Base-by-base conservation (phyloP, 1,284 basidiomycete genomes). In the Takashimella tepidaria region DNA sequence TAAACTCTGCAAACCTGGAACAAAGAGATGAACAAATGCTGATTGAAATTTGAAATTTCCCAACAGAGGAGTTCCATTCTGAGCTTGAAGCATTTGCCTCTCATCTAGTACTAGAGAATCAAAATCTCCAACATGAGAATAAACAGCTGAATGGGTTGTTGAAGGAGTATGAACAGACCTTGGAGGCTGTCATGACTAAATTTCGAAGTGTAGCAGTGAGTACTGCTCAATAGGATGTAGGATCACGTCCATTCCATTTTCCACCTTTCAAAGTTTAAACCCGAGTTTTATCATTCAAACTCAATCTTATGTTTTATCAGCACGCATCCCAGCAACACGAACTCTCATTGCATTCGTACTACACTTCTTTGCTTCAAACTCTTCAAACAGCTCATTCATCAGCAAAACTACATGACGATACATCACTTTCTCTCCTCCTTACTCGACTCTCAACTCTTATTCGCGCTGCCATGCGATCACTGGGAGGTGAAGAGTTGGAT, bases 161-260 rank as follows among this genome's bases (percentile, higher is more conserved):
- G 54, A 92, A 92, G 65, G 96, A 98, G 75, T 95, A 96, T 71
- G 95, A 98, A 73, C 81, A 82, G 57, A 97, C 93, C 1, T 82
- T 98, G 76, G 93, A 98, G 69, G 92, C 86, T 31, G 88, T 98
- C 70, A 98, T 98, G 95, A 79, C 84, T 55, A 97, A 97, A 77
- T 98, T 98, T 73, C 83, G 93, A 50, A 87, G 86, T 58, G 88
- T 97, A 67, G 84, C 92, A 19, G 92, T 96, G 70, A 69, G 91
- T 82, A 11, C n/a, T n/a, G n/a, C n/a, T n/a, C n/a, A n/a, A n/a
- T n/a, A n/a, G n/a, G n/a, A n/a, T n/a, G n/a, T n/a, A n/a, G n/a
- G n/a, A n/a, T n/a, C n/a, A n/a, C n/a, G n/a, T n/a, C 3, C 40
- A 10, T 4, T 12, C 22, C 31, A 16, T 41, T n/a, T 41, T 44